A percentile compares a stretch with the other conserved stretches of the same genome.
Evolutionary conservation across 1,284 basidiomycete species (phyloP).

Genomic region (Psilocybe mexicana): DNA sequence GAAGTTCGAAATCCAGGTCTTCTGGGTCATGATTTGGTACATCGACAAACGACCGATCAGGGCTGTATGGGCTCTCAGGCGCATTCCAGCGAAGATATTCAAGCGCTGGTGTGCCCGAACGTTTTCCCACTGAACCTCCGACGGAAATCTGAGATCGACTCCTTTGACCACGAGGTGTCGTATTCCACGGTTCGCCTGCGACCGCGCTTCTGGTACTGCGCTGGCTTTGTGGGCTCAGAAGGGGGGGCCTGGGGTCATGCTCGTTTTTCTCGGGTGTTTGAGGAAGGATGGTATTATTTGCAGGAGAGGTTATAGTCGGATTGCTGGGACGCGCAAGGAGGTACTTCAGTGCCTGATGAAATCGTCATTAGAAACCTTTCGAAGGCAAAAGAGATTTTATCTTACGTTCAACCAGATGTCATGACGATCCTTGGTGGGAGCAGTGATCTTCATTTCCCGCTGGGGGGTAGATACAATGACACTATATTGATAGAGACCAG

Average conservation of each 20-base stretch:
- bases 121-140: constrained; percentile 75
- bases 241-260: constrained; percentile 47
- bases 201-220: constrained; percentile 61
- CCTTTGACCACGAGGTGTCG: constrained; percentile 72
- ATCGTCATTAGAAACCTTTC: neutral
- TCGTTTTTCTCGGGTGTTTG: constrained; percentile 61
- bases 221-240: constrained; percentile 68
- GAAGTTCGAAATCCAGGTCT: constrained; percentile 81
- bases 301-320: constrained; percentile 43
- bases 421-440: constrained; percentile 90
- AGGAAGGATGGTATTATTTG: constrained; percentile 41
- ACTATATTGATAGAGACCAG: constrained; percentile 90
- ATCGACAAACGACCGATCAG: constrained; percentile 68
- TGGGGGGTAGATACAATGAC: constrained; percentile 92
- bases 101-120: constrained; percentile 84
- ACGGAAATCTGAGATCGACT: constrained; percentile 77
- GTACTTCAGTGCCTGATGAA: constrained; percentile 76
- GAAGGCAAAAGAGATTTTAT: constrained; percentile 14
- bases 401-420: constrained; percentile 93
- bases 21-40: constrained; percentile 54
- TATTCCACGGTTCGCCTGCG: constrained; percentile 63
- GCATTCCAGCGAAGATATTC: constrained; percentile 82
- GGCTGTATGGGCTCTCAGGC: constrained; percentile 67
- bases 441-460: constrained; percentile 97
- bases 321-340: constrained; percentile 72